Evolutionary conservation across 352 stramenopile genomes (phyloP), one percentile per base, ranked within the genome.

Genomic region (Globisporangium parvum): DNA sequence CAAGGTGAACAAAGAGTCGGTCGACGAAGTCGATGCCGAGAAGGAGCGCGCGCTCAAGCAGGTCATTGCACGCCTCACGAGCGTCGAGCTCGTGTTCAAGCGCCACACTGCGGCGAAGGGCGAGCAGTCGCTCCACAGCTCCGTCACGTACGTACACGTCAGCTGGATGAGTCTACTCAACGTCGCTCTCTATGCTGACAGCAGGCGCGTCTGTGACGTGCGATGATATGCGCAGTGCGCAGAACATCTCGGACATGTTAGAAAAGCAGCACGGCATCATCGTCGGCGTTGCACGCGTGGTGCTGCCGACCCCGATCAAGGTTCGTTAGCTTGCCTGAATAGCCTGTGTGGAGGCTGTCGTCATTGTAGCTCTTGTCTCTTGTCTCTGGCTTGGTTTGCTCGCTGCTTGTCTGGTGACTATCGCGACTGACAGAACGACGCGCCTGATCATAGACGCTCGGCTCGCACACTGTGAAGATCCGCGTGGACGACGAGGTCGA

Each of bases 181-280:
- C 18, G 11, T 49, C 5, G 6, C 20, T 11, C 10, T 14, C 14
- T 8, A 14, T 48, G 11, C n/a, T 24, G 44, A 48, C 44, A 9
- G 18, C 14, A 20, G 14, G 44, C 11, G 20, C 6, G 45, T 31
- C 23, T 35, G 42, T 20, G n/a, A 45, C 40, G 40, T 26, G 42
- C 31, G 42, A 8, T 5, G 14, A 28, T 17, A 20, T 41, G 0
- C 55, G 49, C 55, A 88, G 75, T 41, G 79, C 77, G 23, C 69
- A 91, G 66, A 87, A 91, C 65, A 92, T 94, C 55, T 88, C 80
- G 49, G 81, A 94, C 53, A 88, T 86, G 76, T 55, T 94, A 20
- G 81, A 92, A 59, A 92, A 89, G 68, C 79, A 94, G 66, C 67
- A 86, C 60, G 80, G 75, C 41, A 80, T 94, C 51, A 79, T 91